A percentile compares a stretch with the other conserved stretches of the same genome.
These are phyloP conservation scores for Pythium sp. DNA, from an alignment of 352 stramenopile species.

Conservation along the genomic window DNA sequence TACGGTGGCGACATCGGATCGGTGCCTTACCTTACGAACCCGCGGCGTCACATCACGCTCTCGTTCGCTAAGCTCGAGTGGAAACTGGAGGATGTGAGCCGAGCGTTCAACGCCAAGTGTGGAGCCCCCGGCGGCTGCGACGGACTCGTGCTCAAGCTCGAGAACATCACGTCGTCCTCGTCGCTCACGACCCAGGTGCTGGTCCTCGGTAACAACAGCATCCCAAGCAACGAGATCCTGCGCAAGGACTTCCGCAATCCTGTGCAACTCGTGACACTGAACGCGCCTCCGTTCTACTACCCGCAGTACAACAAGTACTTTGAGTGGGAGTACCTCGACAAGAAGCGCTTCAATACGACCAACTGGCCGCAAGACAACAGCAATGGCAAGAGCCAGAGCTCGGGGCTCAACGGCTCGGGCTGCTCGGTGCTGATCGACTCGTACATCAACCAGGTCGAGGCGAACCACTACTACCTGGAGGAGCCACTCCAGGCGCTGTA, in stretches of 20 bases:
- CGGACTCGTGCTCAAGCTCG: neutral
- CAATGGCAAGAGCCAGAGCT: neutral
- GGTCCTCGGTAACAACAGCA: neutral
- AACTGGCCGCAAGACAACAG: neutral
- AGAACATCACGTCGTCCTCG: neutral
- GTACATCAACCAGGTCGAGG: conserved; percentile 31
- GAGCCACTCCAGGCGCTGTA: conserved; percentile 42
- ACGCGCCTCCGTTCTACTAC: neutral
- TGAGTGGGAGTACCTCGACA: neutral
- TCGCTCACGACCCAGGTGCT: neutral
- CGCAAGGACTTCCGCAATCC: neutral
- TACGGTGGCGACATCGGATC: neutral
- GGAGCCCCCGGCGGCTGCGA: neutral
- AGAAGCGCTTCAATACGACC: neutral
- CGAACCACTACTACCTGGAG: conserved; percentile 46
- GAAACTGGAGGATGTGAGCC: neutral
- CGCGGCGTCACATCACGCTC: neutral
- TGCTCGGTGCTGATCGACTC: neutral
- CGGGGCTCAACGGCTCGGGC: neutral
- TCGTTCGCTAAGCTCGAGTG: neutral
- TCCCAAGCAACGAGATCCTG: neutral
- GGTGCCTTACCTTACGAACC: neutral
- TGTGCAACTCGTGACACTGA: neutral
- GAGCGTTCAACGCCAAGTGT: neutral
- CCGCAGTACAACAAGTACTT: neutral